Base-by-base conservation (phyloP, 2,329 filamentous ascomycete species). In the Hypoxylon sp. region DNA sequence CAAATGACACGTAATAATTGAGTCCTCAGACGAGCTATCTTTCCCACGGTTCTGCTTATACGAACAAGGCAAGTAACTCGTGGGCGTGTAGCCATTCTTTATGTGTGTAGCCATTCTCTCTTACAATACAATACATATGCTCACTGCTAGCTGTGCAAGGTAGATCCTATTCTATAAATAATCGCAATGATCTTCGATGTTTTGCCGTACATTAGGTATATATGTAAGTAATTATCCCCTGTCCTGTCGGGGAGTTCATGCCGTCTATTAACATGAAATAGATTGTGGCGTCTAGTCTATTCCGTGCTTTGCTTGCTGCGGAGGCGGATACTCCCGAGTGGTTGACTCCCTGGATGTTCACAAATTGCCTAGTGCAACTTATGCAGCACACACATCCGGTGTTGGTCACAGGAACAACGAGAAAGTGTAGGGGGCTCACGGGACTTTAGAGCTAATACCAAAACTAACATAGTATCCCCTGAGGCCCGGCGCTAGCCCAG, bases 301-400 rank as follows among this genome's bases (percentile, higher is more conserved):
- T 68, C 65, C 64, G 48, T 58, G 46, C 37, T 41, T 56, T 58
- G 46, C 37, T 41, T 56, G 55, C 62, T 53, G 62, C 67, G 67
- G 70, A 67, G 59, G 62, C 71, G 71, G 70, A 67, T 73, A 67
- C 65, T 72, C 72, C 72, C 71, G 71, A 69, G 54, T 62, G 58
- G 59, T 41, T 19, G 6, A 11, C 55, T 56, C 65, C 50, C 39
- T 44, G 22, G 57, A 57, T 62, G 61, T 37, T 65, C 61, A 56
- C 51, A 68, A 62, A 68, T 70, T 65, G 64, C 61, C 54, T 66
- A 64, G 67, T 66, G 64, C 67, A 63, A 64, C 64, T 64, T 66
- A 73, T 72, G 71, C 71, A 72, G 68, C 72, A 73, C 72, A 70
- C 71, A 72, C 72, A 74, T 72, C 68, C 64, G 52, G 54, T 65